phyloP scores from a whole-genome alignment of 2,329 filamentous ascomycete species.

The Madurella mycetomatis region DNA sequence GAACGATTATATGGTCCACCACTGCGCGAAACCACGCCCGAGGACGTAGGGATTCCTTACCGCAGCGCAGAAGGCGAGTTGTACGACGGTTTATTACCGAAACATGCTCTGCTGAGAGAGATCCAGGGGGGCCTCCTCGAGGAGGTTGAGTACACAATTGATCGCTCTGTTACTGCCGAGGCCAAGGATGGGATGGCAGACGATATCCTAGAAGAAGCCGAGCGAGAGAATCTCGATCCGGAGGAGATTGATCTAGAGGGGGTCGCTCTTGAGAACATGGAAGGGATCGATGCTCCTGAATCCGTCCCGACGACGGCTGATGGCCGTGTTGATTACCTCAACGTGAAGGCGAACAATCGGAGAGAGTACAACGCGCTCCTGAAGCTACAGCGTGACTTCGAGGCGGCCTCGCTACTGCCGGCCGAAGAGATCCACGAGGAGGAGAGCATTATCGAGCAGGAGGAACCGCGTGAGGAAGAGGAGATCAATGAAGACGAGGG shows the following conservation, averaged over 20 bases:
- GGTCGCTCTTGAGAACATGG: slow-evolving; percentile 1
- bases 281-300: neutral
- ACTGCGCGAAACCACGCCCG: slow-evolving; percentile 54
- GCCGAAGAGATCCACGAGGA: slow-evolving; percentile 33
- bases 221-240: slow-evolving; percentile 17
- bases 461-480: slow-evolving; percentile 30
- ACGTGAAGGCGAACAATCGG: slow-evolving; percentile 47
- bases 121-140: slow-evolving; percentile 55
- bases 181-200: slow-evolving; percentile 41
- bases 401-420: slow-evolving; percentile 36
- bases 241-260: slow-evolving; percentile 3
- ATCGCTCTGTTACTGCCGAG: slow-evolving; percentile 35
- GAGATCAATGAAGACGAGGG: slow-evolving; percentile 35
- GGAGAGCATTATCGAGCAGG: slow-evolving; percentile 28
- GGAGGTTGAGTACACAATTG: slow-evolving; percentile 51
- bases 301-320: slow-evolving; percentile 28
- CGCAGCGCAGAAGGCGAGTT: slow-evolving; percentile 25
- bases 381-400: slow-evolving; percentile 55
- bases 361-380: slow-evolving; percentile 53
- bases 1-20: slow-evolving; percentile 77
- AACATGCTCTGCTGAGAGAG: slow-evolving; percentile 50
- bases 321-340: slow-evolving; percentile 40
- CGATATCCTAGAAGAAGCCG: slow-evolving; percentile 9
- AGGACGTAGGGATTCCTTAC: slow-evolving; percentile 52
- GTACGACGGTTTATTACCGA: slow-evolving; percentile 23